Evolutionary conservation across 495 filamentous ascomycete genomes (phyloP), one percentile per base, ranked within the genome.

Genomic region (Alectoria sarmentosa): DNA sequence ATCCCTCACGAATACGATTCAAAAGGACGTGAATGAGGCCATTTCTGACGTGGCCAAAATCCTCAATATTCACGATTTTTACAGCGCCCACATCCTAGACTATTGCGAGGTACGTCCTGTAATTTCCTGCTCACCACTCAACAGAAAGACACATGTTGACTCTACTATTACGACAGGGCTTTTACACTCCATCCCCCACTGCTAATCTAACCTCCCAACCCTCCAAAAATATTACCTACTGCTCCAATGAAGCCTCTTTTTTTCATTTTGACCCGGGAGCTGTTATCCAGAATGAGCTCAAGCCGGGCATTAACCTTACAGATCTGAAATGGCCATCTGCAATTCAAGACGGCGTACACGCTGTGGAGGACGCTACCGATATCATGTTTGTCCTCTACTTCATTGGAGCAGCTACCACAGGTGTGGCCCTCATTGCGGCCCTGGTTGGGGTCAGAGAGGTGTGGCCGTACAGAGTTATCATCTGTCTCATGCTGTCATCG

Each of bases 11-110:
- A 69, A 65, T 55, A 67, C 58, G 11, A 28, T 67, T 32, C 71
- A 72, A 61, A 69, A 63, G 38, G 72, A 68, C 30, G 70, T 73
- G 11, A 73, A 73, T 61, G 75, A 78, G 44, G 66, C 78, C 55
- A 71, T 74, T 54, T 71, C 79, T 54, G 75, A 81, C 63, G 69
- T 76, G 48, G 74, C 79, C 58, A 78, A 81, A 65, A 69, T 76
- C 44, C 77, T 86, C 8, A 83, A 83, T 19, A 79, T 90, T 59
- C 78, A 83, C n/a, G 80, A 90, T 67, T 95, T 87, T 76, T 93
- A 93, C 74, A 85, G 84, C 48, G 69, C 86, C 28, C 88, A 93
- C 69, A 70, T 90, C 59, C 82, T 91, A 74, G 79, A 84, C 62
- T 82, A 86, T 69, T 93, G 90, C 74, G 77, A 82, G 63, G 68